Conservation (phyloP, 2,329 filamentous ascomycete genomes). For the Alternaria triticimaculans region DNA sequence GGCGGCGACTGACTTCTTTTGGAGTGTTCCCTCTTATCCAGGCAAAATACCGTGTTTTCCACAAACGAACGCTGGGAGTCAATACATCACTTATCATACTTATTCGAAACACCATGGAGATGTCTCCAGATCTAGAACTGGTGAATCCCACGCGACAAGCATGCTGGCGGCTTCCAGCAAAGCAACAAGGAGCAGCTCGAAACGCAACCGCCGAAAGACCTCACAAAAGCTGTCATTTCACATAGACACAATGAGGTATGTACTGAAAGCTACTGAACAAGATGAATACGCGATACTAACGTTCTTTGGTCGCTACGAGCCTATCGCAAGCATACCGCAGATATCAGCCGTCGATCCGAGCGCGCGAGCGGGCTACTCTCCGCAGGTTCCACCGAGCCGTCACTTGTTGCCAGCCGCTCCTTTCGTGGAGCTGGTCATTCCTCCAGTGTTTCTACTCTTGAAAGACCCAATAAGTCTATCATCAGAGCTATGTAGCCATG, state of each 20-base stretch:
- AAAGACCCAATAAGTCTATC: background rate
- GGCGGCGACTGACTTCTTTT: background rate
- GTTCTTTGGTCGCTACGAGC: background rate
- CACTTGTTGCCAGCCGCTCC: background rate
- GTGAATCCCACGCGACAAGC: background rate
- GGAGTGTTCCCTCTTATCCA: background rate
- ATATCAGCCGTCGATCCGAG: background rate
- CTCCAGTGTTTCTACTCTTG: background rate
- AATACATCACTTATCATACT: background rate
- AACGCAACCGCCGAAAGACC: background rate
- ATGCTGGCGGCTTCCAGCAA: background rate
- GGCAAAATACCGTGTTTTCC: background rate
- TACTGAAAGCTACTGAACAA: background rate
- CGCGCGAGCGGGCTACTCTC: background rate
- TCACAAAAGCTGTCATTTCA: too few relatives aligned
- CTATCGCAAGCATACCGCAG: background rate
- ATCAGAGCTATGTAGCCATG: background rate
- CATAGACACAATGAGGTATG: background rate
- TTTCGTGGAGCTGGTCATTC: background rate
- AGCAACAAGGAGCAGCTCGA: background rate
- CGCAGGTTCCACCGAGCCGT: background rate
- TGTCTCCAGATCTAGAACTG: background rate
- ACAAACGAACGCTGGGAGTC: background rate
- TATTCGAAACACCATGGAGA: background rate
- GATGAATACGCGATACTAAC: background rate